Conservation (phyloP, 129 eudicot species). For the Daucus carota region DH1_v3.0 NC_030386.2:7494001-7494500, state of each 20-base stretch:
- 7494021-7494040: slow-evolving; percentile 3
- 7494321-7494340: slow-evolving; percentile 15
- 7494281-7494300: background rate
- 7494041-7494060: background rate
- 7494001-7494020: background rate
- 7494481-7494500: slow-evolving; percentile 17
- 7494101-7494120: background rate
- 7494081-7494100: slow-evolving; percentile 10
- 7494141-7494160: background rate
- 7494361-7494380: background rate
- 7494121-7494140: slow-evolving; percentile 3
- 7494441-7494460: slow-evolving; percentile 5
- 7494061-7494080: background rate
- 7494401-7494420: slow-evolving; percentile 28
- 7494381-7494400: slow-evolving; percentile 10
- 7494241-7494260: background rate
- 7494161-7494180: background rate
- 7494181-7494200: background rate
- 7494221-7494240: slow-evolving; percentile 2
- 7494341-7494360: slow-evolving; percentile 12
- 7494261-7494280: slow-evolving; percentile 9
- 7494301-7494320: slow-evolving; percentile 6
- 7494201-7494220: slow-evolving; percentile 18
- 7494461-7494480: slow-evolving; percentile 22
- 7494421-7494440: background rate